Conservation (phyloP, 2,329 filamentous ascomycete species). For the Pyrenochaeta sp. region DNA sequence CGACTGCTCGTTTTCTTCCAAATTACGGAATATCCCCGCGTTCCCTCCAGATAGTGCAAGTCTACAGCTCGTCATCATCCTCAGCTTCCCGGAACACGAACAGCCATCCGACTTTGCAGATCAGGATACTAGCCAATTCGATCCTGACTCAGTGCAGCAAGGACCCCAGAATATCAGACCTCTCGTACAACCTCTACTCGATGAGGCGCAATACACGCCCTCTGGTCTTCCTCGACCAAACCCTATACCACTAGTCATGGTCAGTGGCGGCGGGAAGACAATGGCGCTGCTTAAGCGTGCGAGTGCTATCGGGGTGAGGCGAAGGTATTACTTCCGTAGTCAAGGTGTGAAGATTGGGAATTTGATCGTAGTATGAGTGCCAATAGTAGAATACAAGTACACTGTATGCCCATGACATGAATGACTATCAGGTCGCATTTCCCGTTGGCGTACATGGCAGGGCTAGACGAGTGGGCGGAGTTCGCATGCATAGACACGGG, state of each 20-base stretch:
- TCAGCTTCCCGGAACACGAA: slow-evolving; percentile 67
- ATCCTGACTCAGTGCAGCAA: not conserved
- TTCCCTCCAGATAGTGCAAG: slow-evolving; percentile 69
- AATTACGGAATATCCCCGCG: slow-evolving; percentile 83
- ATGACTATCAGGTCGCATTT: too few relatives aligned
- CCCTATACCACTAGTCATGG: slow-evolving; percentile 83
- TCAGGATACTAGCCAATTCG: not conserved
- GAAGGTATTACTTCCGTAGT: slow-evolving; percentile 82
- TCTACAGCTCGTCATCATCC: slow-evolving; percentile 82
- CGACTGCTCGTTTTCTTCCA: slow-evolving; percentile 82
- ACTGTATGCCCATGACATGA: too few relatives aligned
- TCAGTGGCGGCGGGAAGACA: slow-evolving; percentile 72
- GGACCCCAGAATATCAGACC: not conserved
- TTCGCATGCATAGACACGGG: too few relatives aligned
- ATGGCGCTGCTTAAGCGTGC: slow-evolving; percentile 71
- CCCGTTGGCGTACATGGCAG: too few relatives aligned
- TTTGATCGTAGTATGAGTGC: slow-evolving; percentile 68
- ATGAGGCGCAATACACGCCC: slow-evolving; percentile 75
- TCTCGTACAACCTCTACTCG: slow-evolving; percentile 74
- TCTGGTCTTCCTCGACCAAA: slow-evolving; percentile 73
- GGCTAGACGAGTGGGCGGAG: too few relatives aligned
- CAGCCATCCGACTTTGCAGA: slow-evolving; percentile 4
- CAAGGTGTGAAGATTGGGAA: slow-evolving; percentile 83
- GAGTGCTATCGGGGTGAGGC: slow-evolving; percentile 75
- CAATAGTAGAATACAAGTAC: too few relatives aligned